phyloP scores from a whole-genome alignment of 148 eudicot genomes.

The Rhododendron molle region DNA sequence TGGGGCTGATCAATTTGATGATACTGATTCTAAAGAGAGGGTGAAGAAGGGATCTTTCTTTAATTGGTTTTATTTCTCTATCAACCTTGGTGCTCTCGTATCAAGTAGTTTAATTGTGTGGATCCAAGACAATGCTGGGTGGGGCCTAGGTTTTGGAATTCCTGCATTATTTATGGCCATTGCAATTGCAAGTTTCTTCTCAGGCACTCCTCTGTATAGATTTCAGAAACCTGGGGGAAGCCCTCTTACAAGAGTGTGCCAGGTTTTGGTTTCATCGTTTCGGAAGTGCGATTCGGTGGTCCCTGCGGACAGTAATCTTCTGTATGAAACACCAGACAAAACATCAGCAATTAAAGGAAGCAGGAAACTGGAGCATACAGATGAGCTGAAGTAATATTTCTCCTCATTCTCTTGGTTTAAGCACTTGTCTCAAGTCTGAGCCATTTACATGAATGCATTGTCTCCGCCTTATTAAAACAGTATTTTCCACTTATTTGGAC shows the following conservation, averaged over 20 bases:
- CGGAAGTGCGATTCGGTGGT: constrained; percentile 37
- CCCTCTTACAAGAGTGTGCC: constrained; percentile 62
- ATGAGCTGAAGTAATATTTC: constrained; percentile 47
- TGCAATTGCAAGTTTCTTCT: constrained; percentile 53
- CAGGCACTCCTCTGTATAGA: constrained; percentile 53
- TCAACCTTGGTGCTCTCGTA: constrained; percentile 54
- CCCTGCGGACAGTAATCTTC: constrained; percentile 38
- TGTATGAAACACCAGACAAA: constrained; percentile 47
- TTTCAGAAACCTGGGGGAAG: constrained; percentile 70
- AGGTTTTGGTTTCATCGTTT: constrained; percentile 56
- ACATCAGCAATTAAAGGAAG: constrained; percentile 55
- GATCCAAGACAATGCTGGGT: constrained; percentile 66
- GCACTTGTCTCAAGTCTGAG: background rate
- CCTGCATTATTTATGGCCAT: constrained; percentile 58
- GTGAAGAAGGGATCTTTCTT: constrained; percentile 64
- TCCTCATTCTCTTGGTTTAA: background rate
- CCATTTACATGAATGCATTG: background rate
- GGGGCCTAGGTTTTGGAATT: constrained; percentile 69
- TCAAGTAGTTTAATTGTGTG: constrained; percentile 56
- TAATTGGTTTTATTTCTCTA: constrained; percentile 63
- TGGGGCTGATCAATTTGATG: constrained; percentile 70
- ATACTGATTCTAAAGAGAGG: constrained; percentile 52
- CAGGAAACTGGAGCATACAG: constrained; percentile 57
- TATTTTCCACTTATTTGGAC: background rate
- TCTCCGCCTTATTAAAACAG: background rate